Base-by-base conservation (phyloP, 345 rosid species). In the Gossypium longicalyx region DNA sequence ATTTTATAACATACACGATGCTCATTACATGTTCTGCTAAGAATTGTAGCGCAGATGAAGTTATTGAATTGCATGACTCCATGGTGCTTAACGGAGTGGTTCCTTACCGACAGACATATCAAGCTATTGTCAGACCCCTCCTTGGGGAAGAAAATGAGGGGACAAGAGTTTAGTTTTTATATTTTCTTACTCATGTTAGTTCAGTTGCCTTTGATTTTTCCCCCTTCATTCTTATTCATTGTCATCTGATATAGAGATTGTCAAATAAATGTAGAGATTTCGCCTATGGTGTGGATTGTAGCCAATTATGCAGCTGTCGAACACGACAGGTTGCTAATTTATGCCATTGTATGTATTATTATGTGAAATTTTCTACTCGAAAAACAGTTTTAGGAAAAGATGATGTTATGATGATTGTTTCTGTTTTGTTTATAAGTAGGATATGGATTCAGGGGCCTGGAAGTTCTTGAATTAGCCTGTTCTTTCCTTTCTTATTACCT, bases 11-110 rank as follows among this genome's bases (percentile, higher is more conserved):
- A 49, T 49, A 49, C 53, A 13, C 58, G 25, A 2, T 23, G 9
- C 60, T 56, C 22, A 56, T 56, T 56, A 19, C 60, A 19, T 56
- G 10, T 56, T 56, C 60, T 56, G 60, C 60, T 19, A 56, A 56
- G 25, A 56, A 19, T 10, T 56, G 60, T 56, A 56, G 60, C 9
- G 23, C 60, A 56, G 4, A 19, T 56, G 60, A 56, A 56, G 25
- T 56, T 56, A 19, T 56, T 56, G 60, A 56, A 19, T 56, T 19
- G 10, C 60, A 56, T 19, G 25, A 56, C 27, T 56, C 9, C 25
- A 56, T 56, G 60, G 60, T 56, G 77, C 87, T 91, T 57, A 47
- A 82, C 10, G 89, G 93, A 82, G 85, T 82, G 45, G 67, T 58
- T 48, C 92, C 90, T 52, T 85, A n/a, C 58, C 74, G 53, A 61